These are phyloP conservation scores for Chytriomyces sp. DNA, from an alignment of 192 early-diverging fungal species.

Conservation along the genomic window DNA sequence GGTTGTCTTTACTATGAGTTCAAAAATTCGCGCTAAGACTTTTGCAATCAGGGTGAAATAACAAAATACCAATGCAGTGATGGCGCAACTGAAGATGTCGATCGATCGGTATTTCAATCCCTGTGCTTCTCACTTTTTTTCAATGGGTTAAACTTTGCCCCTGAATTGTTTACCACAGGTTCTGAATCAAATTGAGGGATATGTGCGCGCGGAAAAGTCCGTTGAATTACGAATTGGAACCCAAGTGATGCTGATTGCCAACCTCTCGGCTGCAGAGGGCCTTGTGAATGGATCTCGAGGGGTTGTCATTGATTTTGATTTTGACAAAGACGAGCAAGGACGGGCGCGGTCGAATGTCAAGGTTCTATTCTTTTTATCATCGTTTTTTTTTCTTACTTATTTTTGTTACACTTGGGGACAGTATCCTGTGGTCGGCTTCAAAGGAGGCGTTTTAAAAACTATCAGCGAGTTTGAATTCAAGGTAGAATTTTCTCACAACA, in stretches of 20 bases:
- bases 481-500: neutral
- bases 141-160: neutral
- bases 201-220: neutral
- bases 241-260: conserved; percentile 34
- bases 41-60: neutral
- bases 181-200: neutral
- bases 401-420: neutral
- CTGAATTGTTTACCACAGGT: too few species aligned
- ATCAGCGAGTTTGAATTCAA: neutral
- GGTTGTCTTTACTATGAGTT: too few species aligned
- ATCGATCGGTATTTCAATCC: neutral
- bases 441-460: neutral
- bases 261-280: conserved; percentile 15
- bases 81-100: neutral
- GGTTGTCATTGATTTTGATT: conserved; percentile 34
- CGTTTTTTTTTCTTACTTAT: too few species aligned
- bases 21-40: too few species aligned
- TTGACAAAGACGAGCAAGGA: conserved; percentile 4
- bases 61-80: conserved; percentile 3
- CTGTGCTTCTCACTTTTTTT: neutral
- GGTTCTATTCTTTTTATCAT: too few species aligned
- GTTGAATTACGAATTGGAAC: conserved; percentile 21
- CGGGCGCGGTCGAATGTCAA: neutral
- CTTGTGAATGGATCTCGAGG: conserved; percentile 32
- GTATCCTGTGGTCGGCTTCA: neutral